A percentile compares a stretch with the other conserved stretches of the same genome.
Conservation (phyloP, 129 eudicot genomes). For the Lonicera japonica region DNA sequence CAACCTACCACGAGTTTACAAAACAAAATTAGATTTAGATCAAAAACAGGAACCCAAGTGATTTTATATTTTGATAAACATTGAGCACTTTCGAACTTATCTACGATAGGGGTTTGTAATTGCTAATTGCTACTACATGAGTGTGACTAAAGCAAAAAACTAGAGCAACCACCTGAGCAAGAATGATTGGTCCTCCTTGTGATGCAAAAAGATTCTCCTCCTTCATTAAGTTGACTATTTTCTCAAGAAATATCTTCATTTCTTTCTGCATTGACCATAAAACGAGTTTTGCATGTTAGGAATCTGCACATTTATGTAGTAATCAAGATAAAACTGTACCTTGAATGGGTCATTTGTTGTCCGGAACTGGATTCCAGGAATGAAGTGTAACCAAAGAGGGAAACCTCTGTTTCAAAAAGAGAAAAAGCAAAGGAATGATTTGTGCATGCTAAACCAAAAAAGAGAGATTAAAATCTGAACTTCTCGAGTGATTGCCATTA, state of each 20-base stretch:
- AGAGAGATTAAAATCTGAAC: background rate
- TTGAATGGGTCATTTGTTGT: constrained; percentile 58
- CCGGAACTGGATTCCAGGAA: constrained; percentile 76
- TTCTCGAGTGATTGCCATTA: background rate
- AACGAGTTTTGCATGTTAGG: constrained; percentile 4
- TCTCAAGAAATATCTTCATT: constrained; percentile 65
- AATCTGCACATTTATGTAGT: constrained; percentile 5
- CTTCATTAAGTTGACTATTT: constrained; percentile 70
- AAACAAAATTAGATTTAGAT: constrained; percentile 8
- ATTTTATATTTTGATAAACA: background rate
- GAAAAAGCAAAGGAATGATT: background rate
- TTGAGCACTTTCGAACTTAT: background rate
- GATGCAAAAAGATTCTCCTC: constrained; percentile 74
- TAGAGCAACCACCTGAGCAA: constrained; percentile 49
- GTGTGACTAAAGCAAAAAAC: background rate
- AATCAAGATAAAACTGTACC: constrained; percentile 28
- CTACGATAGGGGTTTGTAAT: background rate
- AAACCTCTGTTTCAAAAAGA: constrained; percentile 48
- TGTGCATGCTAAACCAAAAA: constrained; percentile 1
- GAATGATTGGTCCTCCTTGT: constrained; percentile 86
- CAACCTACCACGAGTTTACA: constrained; percentile 43
- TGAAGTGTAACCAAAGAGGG: constrained; percentile 80
- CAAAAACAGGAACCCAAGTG: background rate
- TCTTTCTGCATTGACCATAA: constrained; percentile 47
- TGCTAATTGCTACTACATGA: background rate